These are phyloP conservation scores for Populus alba DNA, from an alignment of 345 rosid genomes.

Conservation along the genomic window DNA sequence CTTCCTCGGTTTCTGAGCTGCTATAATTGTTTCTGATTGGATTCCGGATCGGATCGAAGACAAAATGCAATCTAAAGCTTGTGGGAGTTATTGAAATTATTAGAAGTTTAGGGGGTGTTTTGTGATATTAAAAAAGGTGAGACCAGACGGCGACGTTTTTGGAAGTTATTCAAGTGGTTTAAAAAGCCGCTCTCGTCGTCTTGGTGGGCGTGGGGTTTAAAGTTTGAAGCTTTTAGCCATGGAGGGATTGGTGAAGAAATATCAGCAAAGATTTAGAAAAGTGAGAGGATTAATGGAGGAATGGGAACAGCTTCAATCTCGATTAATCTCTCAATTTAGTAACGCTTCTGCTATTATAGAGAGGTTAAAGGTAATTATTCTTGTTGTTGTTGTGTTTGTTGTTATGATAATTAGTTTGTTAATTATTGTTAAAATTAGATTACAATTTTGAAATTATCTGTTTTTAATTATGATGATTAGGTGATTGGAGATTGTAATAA, in stretches of 20 bases:
- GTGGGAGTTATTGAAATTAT: not conserved
- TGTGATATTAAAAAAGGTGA: not conserved
- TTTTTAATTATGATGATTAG: constrained; percentile 23
- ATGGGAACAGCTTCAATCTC: constrained; percentile 71
- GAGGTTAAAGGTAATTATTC: constrained; percentile 52
- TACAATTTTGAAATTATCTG: not conserved
- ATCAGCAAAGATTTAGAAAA: constrained; percentile 60
- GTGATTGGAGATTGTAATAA: constrained; percentile 47
- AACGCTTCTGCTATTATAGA: constrained; percentile 67
- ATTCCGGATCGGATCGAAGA: not conserved
- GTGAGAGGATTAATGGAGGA: constrained; percentile 57
- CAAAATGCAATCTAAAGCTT: not conserved
- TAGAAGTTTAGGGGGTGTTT: not conserved
- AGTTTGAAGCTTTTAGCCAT: constrained; percentile 22
- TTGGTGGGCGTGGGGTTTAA: not conserved
- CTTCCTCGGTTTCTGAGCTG: not conserved
- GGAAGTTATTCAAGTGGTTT: not conserved
- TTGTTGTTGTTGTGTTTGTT: not conserved
- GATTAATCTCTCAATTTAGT: constrained; percentile 51
- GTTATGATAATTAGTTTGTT: not conserved
- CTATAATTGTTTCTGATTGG: not conserved
- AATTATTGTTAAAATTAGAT: not conserved
- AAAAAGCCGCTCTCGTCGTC: not conserved
- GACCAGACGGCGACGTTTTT: not conserved
- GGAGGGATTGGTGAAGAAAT: constrained; percentile 68